Base-by-base conservation (phyloP, 2,329 filamentous ascomycete species). In the Colletotrichum simmondsii region DNA sequence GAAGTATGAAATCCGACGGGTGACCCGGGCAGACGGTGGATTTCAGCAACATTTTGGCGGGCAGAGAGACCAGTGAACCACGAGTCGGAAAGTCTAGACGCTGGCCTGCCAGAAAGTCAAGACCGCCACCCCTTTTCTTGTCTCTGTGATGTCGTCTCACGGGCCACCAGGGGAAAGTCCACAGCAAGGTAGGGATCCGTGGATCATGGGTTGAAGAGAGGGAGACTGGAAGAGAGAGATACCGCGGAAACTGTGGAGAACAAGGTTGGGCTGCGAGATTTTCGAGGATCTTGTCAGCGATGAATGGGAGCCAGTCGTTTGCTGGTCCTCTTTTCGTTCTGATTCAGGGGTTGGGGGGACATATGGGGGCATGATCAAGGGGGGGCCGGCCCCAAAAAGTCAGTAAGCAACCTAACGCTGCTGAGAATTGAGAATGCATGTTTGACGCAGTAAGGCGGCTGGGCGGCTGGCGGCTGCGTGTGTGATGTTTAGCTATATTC, bases 391-490 rank as follows among this genome's bases (percentile, higher is more conserved):
- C 28, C 32, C 32, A 35, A 52, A 52, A 19, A 12, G 32, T 53
- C 62, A 22, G 35, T 22, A 28, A 16, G 32, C 35, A 32, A 26
- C 58, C 32, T 2, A 19, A 30, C 28, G 28, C 37, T 42, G 37
- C 59, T 32, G 22, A 22, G 37, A 12, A 4, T 35, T 35, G 32
- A 35, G 32, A 35, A n/a, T 28, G 59, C 26, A n/a, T 5, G 30
- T 52, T 14, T 35, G 22, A 22, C 28, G 32, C 6, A 52, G 28
- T 28, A 22, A n/a, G 69, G 65, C 59, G 59, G 70, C 42, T 69
- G 69, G 69, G 65, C 59, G 59, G 70, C 42, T 72, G 69, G 65
- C 65, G 57, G 65, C 57, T 62, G 26, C 65, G 58, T 37, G 32
- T 37, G 65, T 64, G 59, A 49, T 35, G 46, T 54, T 63, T 26